These are phyloP conservation scores for Marsdenia floribunda DNA, from an alignment of 257 asterid species.

Conservation along the genomic window DNA sequence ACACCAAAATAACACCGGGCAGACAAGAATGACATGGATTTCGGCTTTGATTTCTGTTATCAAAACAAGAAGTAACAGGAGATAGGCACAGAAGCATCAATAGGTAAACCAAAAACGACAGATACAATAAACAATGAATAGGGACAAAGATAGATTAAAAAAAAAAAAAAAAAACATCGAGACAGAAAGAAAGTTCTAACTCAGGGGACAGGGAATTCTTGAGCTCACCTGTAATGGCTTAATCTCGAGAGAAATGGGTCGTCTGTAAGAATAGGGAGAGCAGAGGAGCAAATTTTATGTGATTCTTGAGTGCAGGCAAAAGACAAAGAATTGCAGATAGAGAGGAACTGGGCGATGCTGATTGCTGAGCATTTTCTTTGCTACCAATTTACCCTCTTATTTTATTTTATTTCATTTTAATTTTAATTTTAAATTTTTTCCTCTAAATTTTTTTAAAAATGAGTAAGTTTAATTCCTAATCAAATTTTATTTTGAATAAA, in stretches of 20 bases:
- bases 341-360: not conserved
- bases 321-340: not conserved
- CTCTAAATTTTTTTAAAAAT: no score
- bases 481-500: no score
- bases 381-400: not conserved
- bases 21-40: not conserved
- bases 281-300: not conserved
- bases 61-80: not conserved
- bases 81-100: not conserved
- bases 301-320: not conserved
- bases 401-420: no score
- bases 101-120: not conserved
- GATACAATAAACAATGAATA: not conserved
- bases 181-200: not conserved
- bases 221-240: constrained; percentile 1
- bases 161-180: not conserved
- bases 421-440: no score
- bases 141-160: not conserved
- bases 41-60: not conserved
- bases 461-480: no score
- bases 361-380: not conserved
- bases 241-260: not conserved
- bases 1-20: not conserved
- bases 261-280: not conserved
- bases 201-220: not conserved